Conservation (phyloP, 805 yeast species). For the Phaffomyces antillensis region DNA sequence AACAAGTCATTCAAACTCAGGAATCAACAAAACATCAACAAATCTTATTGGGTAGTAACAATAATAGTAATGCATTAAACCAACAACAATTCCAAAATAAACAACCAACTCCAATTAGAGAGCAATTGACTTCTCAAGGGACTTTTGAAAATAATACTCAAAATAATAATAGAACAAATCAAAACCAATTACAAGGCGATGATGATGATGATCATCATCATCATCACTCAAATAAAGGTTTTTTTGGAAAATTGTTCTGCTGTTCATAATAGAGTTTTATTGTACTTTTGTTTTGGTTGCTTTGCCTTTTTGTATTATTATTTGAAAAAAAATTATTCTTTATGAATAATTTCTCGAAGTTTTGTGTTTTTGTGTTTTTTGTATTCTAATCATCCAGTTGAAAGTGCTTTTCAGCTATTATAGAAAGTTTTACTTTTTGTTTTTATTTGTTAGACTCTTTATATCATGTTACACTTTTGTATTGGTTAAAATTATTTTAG, state of each 20-base stretch:
- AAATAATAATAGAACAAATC: slow-evolving; percentile 13
- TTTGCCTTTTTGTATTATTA: no score
- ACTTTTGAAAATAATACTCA: slow-evolving; percentile 7
- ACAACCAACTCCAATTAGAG: slow-evolving; percentile 25
- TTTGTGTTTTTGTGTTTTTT: no score
- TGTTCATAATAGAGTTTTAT: slow-evolving; percentile 10
- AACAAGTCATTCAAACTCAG: slow-evolving; percentile 13
- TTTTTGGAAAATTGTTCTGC: slow-evolving; percentile 20
- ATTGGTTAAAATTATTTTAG: no score
- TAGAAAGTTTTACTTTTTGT: no score
- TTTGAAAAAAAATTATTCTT: no score
- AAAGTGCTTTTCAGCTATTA: no score
- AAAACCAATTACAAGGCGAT: slow-evolving; percentile 11
- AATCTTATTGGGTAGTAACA: slow-evolving; percentile 5
- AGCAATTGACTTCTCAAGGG: slow-evolving; percentile 18
- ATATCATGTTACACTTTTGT: no score
- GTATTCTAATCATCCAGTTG: no score
- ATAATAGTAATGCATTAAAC: slow-evolving; percentile 16
- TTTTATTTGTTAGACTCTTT: no score
- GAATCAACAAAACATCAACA: slow-evolving; percentile 10
- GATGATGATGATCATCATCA: no score
- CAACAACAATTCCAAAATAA: slow-evolving; percentile 25
- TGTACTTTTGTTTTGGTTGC: neutral
- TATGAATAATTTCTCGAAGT: no score
- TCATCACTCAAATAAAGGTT: slow-evolving; percentile 16